Evolutionary conservation across 331 rosid species (phyloP).

Genomic region (Acacia pycnantha): DNA sequence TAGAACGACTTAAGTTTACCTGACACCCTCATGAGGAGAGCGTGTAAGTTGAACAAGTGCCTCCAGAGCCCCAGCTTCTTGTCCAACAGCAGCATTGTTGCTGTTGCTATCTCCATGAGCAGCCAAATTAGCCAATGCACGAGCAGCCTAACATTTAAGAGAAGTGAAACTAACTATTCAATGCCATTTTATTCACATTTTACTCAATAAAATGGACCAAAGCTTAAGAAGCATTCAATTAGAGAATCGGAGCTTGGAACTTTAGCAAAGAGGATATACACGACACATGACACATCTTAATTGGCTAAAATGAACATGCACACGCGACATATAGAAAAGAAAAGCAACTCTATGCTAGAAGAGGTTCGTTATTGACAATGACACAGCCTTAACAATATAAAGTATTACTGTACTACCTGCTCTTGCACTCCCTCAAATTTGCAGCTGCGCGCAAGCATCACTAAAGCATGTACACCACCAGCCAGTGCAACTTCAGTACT

Average conservation of each 20-base stretch:
- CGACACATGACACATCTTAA: constrained; percentile 8
- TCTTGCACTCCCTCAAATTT: constrained; percentile 99
- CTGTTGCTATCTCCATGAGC: constrained; percentile 99
- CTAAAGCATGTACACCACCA: constrained; percentile 98
- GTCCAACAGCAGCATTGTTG: constrained; percentile 97
- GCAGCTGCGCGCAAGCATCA: constrained; percentile 98
- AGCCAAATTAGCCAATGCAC: constrained; percentile 99
- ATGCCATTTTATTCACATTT: constrained; percentile 24
- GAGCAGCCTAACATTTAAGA: constrained; percentile 79
- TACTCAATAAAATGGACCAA: constrained; percentile 4
- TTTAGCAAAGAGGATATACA: neutral
- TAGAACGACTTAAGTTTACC: constrained; percentile 45
- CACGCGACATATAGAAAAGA: neutral
- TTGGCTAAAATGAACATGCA: neutral
- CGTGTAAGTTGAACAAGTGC: constrained; percentile 98
- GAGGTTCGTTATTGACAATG: neutral
- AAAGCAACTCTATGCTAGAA: constrained; percentile 20
- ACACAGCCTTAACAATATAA: constrained; percentile 21
- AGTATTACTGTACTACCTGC: constrained; percentile 68
- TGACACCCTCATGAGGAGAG: constrained; percentile 96
- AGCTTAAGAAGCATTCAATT: constrained; percentile 5
- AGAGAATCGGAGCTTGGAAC: constrained; percentile 1
- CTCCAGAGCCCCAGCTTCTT: constrained; percentile 99
- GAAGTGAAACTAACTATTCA: constrained; percentile 11
- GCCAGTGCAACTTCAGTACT: constrained; percentile 96